A percentile compares a stretch with the other conserved stretches of the same genome.
These are phyloP conservation scores for Botrytis galanthina DNA, from an alignment of 2,329 filamentous ascomycete genomes.

Conservation along the genomic window DNA sequence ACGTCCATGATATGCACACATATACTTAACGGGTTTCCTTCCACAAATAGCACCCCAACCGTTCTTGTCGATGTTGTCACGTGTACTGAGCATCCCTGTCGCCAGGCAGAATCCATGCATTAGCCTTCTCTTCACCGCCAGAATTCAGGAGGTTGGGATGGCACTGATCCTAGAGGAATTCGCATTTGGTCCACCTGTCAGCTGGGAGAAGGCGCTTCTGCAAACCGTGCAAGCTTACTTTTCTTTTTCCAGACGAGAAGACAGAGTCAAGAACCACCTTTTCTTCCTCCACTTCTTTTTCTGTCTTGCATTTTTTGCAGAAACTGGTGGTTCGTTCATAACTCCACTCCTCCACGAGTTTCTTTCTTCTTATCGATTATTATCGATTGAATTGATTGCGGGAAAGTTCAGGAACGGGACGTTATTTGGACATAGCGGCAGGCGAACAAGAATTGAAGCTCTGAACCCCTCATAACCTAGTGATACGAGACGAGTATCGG, in stretches of 20 bases:
- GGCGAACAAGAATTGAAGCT: not conserved
- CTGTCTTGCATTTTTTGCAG: slow-evolving; percentile 17
- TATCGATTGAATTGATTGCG: slow-evolving; percentile 3
- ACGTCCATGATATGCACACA: not conserved
- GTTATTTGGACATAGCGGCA: slow-evolving; percentile 19
- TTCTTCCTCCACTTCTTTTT: slow-evolving; percentile 11
- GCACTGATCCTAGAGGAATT: slow-evolving; percentile 7
- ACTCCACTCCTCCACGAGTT: slow-evolving; percentile 2
- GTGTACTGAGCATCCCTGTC: not conserved
- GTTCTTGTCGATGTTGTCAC: not conserved
- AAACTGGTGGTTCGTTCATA: not conserved
- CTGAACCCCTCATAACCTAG: not conserved
- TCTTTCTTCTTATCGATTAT: not conserved
- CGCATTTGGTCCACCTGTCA: not conserved
- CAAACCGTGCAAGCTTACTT: not conserved
- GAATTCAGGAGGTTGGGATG: slow-evolving; percentile 17
- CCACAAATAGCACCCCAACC: not conserved
- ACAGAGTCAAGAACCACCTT: not conserved
- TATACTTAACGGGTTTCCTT: not conserved
- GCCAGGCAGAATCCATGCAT: not conserved
- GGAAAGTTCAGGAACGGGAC: not conserved
- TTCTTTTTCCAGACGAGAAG: slow-evolving; percentile 1
- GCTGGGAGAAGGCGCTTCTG: not conserved
- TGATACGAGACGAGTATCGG: slow-evolving; percentile 1
- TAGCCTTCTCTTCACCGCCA: slow-evolving; percentile 18